These are phyloP conservation scores for Talaromyces ruber DNA, from an alignment of 495 filamentous ascomycete genomes.

Conservation along the genomic window DNA sequence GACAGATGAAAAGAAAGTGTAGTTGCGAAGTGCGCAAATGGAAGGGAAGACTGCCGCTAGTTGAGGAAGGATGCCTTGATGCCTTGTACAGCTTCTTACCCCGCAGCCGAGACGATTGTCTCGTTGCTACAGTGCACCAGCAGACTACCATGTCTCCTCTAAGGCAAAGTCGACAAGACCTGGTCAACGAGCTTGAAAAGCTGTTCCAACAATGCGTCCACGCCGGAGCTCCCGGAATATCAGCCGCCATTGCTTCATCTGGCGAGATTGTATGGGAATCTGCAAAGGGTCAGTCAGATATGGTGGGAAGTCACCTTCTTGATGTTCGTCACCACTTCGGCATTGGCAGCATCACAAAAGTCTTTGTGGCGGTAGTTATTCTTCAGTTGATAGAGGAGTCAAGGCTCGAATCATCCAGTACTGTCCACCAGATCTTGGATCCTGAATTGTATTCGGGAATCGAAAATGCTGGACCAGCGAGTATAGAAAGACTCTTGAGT, in stretches of 20 bases:
- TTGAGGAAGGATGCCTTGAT: neutral
- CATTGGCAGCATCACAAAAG: neutral
- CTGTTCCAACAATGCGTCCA: neutral
- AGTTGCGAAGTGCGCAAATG: neutral
- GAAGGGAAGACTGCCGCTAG: neutral
- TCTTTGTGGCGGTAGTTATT: neutral
- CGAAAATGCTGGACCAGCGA: neutral
- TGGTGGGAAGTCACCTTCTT: neutral
- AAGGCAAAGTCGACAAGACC: neutral
- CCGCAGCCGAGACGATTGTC: no score
- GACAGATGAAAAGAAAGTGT: no score
- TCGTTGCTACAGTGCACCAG: neutral
- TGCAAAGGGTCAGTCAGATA: neutral
- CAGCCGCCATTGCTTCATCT: neutral
- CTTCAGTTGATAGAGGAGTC: neutral
- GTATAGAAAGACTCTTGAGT: neutral
- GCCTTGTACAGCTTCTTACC: neutral
- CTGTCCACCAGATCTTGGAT: neutral
- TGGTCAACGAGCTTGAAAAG: neutral
- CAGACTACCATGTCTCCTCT: neutral
- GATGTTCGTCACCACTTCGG: neutral
- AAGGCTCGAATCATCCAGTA: neutral
- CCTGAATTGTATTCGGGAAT: neutral
- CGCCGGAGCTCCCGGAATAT: neutral
- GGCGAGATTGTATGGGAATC: neutral